Evolutionary conservation across 352 stramenopile genomes (phyloP).

Genomic region (Sclerospora graminicola): DNA sequence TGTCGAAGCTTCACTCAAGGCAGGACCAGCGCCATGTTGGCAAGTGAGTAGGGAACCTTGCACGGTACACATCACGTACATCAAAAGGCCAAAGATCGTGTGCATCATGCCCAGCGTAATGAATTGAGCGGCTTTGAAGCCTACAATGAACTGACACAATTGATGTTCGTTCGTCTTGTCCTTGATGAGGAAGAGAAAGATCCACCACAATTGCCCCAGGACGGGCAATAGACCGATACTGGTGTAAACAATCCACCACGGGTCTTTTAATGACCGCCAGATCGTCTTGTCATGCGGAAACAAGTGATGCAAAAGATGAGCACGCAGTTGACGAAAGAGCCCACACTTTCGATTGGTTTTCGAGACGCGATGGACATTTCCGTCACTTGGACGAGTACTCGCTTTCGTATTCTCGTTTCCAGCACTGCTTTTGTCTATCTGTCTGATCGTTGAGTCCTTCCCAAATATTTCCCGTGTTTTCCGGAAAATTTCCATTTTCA

Average conservation of each 20-base stretch:
- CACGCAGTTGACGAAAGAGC: constrained; percentile 38
- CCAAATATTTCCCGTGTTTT: constrained; percentile 76
- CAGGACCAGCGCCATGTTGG: constrained; percentile 43
- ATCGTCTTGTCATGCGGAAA: constrained; percentile 85
- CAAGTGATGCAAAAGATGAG: constrained; percentile 78
- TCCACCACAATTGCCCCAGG: constrained; percentile 85
- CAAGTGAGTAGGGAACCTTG: constrained; percentile 48
- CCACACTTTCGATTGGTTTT: constrained; percentile 10
- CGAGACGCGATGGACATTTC: constrained; percentile 1
- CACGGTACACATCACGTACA: constrained; percentile 69
- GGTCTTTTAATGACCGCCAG: constrained; percentile 77
- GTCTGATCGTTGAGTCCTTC: constrained; percentile 14
- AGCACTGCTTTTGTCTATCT: constrained; percentile 1
- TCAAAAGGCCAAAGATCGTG: constrained; percentile 45
- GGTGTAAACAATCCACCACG: constrained; percentile 74
- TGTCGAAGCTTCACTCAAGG: constrained; percentile 52
- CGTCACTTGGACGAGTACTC: neutral
- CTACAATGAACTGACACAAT: constrained; percentile 88
- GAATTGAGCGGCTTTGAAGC: constrained; percentile 87
- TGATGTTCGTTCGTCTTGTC: constrained; percentile 90
- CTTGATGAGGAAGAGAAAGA: constrained; percentile 84
- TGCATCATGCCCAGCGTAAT: constrained; percentile 76
- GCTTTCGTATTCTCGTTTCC: neutral
- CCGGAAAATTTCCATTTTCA: constrained; percentile 83
- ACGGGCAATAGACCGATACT: constrained; percentile 74